Conservation (phyloP, 108 stramenopile species). For the Epithemia pelagica region DNA sequence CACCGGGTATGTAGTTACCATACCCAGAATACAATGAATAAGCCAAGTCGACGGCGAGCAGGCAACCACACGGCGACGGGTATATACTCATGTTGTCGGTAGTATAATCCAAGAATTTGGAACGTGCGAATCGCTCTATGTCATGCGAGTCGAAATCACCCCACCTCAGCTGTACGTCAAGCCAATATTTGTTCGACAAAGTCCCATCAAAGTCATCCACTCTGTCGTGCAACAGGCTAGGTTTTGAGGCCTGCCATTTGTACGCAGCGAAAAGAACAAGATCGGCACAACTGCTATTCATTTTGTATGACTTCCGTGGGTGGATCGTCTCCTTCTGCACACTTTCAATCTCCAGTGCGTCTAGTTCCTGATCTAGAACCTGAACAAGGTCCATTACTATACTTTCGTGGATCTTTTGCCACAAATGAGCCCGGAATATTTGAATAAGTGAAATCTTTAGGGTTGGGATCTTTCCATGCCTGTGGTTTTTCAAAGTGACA, state of each 20-base stretch:
- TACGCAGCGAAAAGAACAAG: constrained; percentile 96
- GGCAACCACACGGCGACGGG: constrained; percentile 96
- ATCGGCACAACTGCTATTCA: constrained; percentile 99
- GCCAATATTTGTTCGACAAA: constrained; percentile 97
- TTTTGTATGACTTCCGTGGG: constrained; percentile 98
- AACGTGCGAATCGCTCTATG: constrained; percentile 94
- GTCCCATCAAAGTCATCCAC: constrained; percentile 94
- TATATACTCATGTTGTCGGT: constrained; percentile 99
- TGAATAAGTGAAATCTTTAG: constrained; percentile 92
- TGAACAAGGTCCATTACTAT: constrained; percentile 98
- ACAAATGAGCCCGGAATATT: constrained; percentile 95
- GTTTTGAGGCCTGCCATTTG: constrained; percentile 98
- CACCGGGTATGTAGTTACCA: constrained; percentile 97
- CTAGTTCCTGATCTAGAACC: constrained; percentile 97
- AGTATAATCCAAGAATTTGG: constrained; percentile 99
- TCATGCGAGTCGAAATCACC: constrained; percentile 99
- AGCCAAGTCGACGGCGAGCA: constrained; percentile 93
- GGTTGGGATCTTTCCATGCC: constrained; percentile 99
- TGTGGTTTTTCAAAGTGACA: no score
- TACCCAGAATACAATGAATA: constrained; percentile 97
- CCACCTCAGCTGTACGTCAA: constrained; percentile 98
- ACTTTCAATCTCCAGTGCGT: constrained; percentile 96
- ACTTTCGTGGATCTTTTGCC: constrained; percentile 99
- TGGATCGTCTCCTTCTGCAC: constrained; percentile 99
- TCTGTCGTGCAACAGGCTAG: constrained; percentile 94